These are phyloP conservation scores for Durio zibethinus DNA, from an alignment of 345 rosid species.

Conservation along the genomic window DNA sequence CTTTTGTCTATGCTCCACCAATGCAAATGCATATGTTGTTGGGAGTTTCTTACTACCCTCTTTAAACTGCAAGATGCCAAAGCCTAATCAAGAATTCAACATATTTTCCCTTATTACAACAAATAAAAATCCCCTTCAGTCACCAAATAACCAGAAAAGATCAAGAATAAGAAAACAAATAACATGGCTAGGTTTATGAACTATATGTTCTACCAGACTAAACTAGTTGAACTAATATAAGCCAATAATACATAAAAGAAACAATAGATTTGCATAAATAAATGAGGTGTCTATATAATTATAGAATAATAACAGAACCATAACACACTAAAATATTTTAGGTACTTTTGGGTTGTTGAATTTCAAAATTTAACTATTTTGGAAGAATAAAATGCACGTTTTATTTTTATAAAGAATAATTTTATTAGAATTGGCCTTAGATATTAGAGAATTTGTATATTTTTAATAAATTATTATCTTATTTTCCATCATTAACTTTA, in stretches of 20 bases:
- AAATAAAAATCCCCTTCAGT: background rate
- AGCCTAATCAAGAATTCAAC: slow-evolving; percentile 15
- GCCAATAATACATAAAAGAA: background rate
- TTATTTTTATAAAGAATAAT: background rate
- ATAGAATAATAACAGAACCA: background rate
- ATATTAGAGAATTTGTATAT: background rate
- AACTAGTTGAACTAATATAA: background rate
- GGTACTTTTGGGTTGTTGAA: background rate
- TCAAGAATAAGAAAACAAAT: background rate
- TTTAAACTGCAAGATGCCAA: slow-evolving; percentile 49
- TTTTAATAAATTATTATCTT: background rate
- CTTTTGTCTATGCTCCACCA: slow-evolving; percentile 72
- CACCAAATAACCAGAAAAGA: background rate
- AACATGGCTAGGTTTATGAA: background rate
- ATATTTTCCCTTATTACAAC: background rate
- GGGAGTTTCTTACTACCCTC: slow-evolving; percentile 46
- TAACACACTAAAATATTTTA: background rate
- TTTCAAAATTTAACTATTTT: background rate
- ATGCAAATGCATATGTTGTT: slow-evolving; percentile 76
- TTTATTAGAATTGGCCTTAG: background rate
- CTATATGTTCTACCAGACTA: background rate
- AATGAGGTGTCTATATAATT: background rate
- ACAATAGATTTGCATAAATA: background rate
- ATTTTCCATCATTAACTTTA: no score
- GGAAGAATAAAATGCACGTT: background rate